A percentile compares a stretch with the other conserved stretches of the same genome.
phyloP scores from a whole-genome alignment of 2,329 filamentous ascomycete genomes.

The Pseudogymnoascus sp. region DNA sequence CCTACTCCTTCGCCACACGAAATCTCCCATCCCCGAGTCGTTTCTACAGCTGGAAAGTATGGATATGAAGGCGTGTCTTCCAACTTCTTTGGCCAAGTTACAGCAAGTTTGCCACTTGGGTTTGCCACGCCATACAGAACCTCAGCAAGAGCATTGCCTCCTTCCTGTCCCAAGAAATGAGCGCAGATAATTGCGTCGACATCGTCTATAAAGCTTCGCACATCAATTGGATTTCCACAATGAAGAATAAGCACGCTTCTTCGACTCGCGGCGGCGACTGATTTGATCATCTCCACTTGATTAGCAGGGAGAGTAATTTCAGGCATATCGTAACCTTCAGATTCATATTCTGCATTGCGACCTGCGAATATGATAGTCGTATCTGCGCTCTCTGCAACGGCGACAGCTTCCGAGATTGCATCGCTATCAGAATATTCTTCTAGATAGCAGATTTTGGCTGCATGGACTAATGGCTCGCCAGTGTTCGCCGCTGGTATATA shows the following conservation, averaged over 20 bases:
- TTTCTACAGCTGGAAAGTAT: background rate
- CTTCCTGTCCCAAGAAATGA: slow-evolving; percentile 52
- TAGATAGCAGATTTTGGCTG: slow-evolving; percentile 14
- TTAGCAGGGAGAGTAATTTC: slow-evolving; percentile 9
- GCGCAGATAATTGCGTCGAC: slow-evolving; percentile 54
- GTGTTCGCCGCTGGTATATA: background rate
- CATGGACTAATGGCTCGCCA: slow-evolving; percentile 13
- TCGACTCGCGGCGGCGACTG: slow-evolving; percentile 15
- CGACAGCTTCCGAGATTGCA: slow-evolving; percentile 15
- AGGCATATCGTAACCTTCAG: slow-evolving; percentile 11
- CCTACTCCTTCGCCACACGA: background rate
- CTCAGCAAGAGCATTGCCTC: slow-evolving; percentile 65
- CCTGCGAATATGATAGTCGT: slow-evolving; percentile 18
- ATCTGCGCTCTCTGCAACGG: slow-evolving; percentile 12
- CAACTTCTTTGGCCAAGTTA: slow-evolving; percentile 48
- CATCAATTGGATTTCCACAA: slow-evolving; percentile 20
- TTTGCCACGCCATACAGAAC: slow-evolving; percentile 70
- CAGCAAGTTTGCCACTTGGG: slow-evolving; percentile 41
- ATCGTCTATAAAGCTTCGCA: slow-evolving; percentile 33
- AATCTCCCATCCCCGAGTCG: background rate
- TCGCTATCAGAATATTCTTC: slow-evolving; percentile 13
- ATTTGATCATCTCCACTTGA: slow-evolving; percentile 19
- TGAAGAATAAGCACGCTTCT: slow-evolving; percentile 16
- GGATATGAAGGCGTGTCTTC: background rate
- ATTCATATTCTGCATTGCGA: slow-evolving; percentile 15